Evolutionary conservation across 1,284 basidiomycete genomes (phyloP), one percentile per base, ranked within the genome.

Genomic region (Tylopilus sp.): DNA sequence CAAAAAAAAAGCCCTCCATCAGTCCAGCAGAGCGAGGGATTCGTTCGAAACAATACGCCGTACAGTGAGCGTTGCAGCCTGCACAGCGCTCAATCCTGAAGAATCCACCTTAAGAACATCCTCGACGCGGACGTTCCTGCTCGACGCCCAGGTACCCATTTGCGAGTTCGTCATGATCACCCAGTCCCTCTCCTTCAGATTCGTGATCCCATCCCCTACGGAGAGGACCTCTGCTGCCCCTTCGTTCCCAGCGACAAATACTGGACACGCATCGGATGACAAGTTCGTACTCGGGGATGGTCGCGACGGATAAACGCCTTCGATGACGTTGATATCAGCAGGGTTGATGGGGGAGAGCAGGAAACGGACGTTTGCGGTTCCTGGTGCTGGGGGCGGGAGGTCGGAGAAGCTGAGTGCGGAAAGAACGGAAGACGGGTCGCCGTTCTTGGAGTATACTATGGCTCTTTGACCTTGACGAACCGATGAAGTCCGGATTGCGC

Each of bases 301-400:
- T 55, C 81, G 83, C 12, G 77, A 66, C 0, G 90, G 89, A 61
- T 92, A 92, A 15, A 87, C 79, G 10, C 91, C 91, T 66, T 92
- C 84, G 36, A 92, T 76, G 38, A 89, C 86, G 55, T 92, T 92
- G 57, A 88, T 66, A 55, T 92, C 89, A 9, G 88, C 80, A 2
- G 89, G 89, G 61, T 92, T 92, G 48, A 92, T 79, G 5, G 89
- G 86, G 2, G 86, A 76, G n/a, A 89, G 75, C n/a, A 84, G 68
- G 61, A 86, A 83, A 54, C 75, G 75, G 58, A 92, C 64, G 59
- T 87, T 86, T 33, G 85, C 66, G 6, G 83, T 77, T 41, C 74
- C 69, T 9, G 78, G 71, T 12, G 72, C 59, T 2, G 86, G 83
- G 0, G 75, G 60, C 12, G 79, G 71, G 3, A 86, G 71, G 2